phyloP scores from a whole-genome alignment of 2,329 filamentous ascomycete species.

The Aspergillus pseudonomiae region DNA sequence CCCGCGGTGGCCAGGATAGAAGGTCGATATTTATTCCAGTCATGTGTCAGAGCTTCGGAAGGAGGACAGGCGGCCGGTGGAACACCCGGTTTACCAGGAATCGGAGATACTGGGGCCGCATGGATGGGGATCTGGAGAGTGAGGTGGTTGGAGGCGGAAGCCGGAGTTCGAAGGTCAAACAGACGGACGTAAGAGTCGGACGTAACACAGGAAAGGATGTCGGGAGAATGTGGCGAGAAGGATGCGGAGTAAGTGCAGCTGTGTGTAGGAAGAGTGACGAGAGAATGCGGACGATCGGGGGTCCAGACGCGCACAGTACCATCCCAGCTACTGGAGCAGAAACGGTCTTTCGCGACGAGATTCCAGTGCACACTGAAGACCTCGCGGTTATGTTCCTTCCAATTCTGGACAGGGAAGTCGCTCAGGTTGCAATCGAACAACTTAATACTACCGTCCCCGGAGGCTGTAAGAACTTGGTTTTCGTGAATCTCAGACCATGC shows the following conservation, averaged over 20 bases:
- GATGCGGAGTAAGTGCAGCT: conserved; percentile 92
- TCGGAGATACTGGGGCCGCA: conserved; percentile 59
- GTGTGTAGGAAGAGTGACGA: conserved; percentile 86
- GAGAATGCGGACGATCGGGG: conserved; percentile 71
- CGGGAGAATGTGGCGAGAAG: conserved; percentile 85
- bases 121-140: conserved; percentile 83
- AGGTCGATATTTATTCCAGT: conserved; percentile 98
- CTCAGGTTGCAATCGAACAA: conserved; percentile 83
- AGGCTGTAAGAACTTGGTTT: conserved; percentile 86
- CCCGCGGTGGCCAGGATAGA: conserved; percentile 83
- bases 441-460: conserved; percentile 92
- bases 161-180: conserved; percentile 87
- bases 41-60: conserved; percentile 85
- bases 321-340: conserved; percentile 92
- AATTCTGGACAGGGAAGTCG: conserved; percentile 86
- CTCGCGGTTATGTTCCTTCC: conserved; percentile 91
- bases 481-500: conserved; percentile 96
- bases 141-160: conserved; percentile 85
- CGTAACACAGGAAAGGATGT: conserved; percentile 82
- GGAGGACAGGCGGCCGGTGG: conserved; percentile 57
- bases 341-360: conserved; percentile 84
- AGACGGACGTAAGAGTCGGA: conserved; percentile 87
- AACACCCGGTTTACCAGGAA: conserved; percentile 38
- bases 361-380: conserved; percentile 94
- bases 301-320: conserved; percentile 96